Percentiles rank a stretch among this genome's conserved stretches.
phyloP scores from a whole-genome alignment of 2,329 filamentous ascomycete species.

The Penicillium sp. region DNA sequence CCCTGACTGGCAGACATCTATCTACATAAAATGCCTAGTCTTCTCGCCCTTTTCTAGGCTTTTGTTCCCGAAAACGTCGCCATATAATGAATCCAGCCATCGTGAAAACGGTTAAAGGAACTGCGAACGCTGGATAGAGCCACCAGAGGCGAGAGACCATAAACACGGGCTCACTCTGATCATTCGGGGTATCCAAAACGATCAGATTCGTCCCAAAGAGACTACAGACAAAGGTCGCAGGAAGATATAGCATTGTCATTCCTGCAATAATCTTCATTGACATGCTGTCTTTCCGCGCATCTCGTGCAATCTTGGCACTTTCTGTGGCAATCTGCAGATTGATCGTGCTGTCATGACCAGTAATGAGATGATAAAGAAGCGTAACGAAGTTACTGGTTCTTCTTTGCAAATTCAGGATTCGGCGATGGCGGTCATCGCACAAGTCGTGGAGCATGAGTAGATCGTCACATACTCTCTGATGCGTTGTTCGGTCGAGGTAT shows the following conservation, averaged over 20 bases:
- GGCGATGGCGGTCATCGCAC: slow-evolving; percentile 17
- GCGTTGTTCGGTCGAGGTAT: not conserved
- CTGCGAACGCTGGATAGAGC: slow-evolving; percentile 19
- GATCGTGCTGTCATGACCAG: slow-evolving; percentile 21
- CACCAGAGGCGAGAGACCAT: slow-evolving; percentile 19
- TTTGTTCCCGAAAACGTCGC: not conserved
- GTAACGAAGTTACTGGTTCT: slow-evolving; percentile 20
- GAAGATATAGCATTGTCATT: slow-evolving; percentile 25
- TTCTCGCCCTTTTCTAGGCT: not conserved
- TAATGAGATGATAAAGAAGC: slow-evolving; percentile 24
- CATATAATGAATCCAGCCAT: slow-evolving; percentile 5
- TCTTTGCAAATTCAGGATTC: slow-evolving; percentile 15
- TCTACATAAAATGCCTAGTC: not conserved
- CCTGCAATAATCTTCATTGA: slow-evolving; percentile 27
- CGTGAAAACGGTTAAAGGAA: slow-evolving; percentile 17
- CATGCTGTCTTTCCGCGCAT: slow-evolving; percentile 22
- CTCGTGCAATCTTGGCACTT: slow-evolving; percentile 8
- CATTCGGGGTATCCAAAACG: slow-evolving; percentile 15
- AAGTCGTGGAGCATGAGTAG: slow-evolving; percentile 15
- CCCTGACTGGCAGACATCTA: too few relatives aligned
- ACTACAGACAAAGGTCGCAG: slow-evolving; percentile 25
- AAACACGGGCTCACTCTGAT: slow-evolving; percentile 9
- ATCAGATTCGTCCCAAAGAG: slow-evolving; percentile 23
- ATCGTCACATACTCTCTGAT: slow-evolving; percentile 17
- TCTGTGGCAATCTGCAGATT: slow-evolving; percentile 21